A percentile compares a stretch with the other conserved stretches of the same genome.
Conservation (phyloP, 768 basidiomycete species). For the Tricholoma terreum region DNA sequence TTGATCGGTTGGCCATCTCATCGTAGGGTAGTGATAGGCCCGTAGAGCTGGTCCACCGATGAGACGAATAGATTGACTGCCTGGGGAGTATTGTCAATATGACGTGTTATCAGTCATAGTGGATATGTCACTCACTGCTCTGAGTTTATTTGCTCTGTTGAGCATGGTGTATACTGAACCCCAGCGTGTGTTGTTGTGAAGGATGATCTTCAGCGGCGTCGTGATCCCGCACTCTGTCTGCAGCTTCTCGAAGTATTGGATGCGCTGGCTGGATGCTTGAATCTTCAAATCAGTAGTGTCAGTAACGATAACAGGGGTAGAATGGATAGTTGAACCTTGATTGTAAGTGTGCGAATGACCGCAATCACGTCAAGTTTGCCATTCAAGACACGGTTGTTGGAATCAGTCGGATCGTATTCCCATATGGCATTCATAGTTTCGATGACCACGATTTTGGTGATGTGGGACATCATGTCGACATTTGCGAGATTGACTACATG, state of each 20-base stretch:
- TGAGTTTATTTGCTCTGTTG: conserved; percentile 9
- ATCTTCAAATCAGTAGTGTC: conserved; percentile 14
- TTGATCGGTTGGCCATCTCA: not conserved
- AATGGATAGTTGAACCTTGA: conserved; percentile 22
- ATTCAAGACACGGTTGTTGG: conserved; percentile 21
- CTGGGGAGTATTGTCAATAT: not conserved
- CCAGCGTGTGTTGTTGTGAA: conserved; percentile 26
- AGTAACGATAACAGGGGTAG: not conserved
- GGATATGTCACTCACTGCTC: conserved; percentile 4
- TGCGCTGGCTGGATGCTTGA: conserved; percentile 21
- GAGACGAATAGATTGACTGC: conserved; percentile 8
- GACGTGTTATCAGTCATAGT: conserved; percentile 7
- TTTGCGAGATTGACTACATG: conserved; percentile 26
- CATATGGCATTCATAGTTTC: conserved; percentile 29
- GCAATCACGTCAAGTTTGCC: conserved; percentile 27
- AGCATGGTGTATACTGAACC: conserved; percentile 22
- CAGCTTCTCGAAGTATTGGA: conserved; percentile 19
- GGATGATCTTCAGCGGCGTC: conserved; percentile 17
- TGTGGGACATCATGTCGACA: too few relatives aligned
- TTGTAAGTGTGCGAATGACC: conserved; percentile 23
- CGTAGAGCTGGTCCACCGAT: conserved; percentile 3
- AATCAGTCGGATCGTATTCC: conserved; percentile 29
- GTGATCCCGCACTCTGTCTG: conserved; percentile 14
- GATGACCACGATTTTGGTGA: conserved; percentile 21
- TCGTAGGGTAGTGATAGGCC: conserved; percentile 8